phyloP scores from a whole-genome alignment of 2,329 filamentous ascomycete species.

The Pseudocercospora crystallina region DNA sequence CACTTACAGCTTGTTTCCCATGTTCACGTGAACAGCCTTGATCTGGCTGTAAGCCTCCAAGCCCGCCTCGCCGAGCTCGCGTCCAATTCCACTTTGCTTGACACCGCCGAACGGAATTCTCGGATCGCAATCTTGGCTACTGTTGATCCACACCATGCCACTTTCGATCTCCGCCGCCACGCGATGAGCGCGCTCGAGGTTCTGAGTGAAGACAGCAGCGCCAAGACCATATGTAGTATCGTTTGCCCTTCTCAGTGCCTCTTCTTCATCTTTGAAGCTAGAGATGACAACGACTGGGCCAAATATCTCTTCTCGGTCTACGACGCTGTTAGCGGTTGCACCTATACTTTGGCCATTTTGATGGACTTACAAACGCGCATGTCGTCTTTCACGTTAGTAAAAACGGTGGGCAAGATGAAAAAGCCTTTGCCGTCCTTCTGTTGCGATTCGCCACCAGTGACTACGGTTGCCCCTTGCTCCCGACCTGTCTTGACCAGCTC shows the following conservation, averaged over 20 bases:
- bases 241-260: conserved; percentile 56
- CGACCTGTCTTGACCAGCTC: conserved; percentile 69
- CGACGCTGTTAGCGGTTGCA: neutral
- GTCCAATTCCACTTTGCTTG: conserved; percentile 61
- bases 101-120: conserved; percentile 58
- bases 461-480: conserved; percentile 28
- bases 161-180: conserved; percentile 57
- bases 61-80: conserved; percentile 61
- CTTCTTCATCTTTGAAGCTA: conserved; percentile 58
- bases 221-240: conserved; percentile 63
- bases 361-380: conserved; percentile 33
- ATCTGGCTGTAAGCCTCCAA: conserved; percentile 62
- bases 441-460: conserved; percentile 23
- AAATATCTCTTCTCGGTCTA: conserved; percentile 57
- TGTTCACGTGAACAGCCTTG: conserved; percentile 54
- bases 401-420: conserved; percentile 29
- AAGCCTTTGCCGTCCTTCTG: conserved; percentile 16
- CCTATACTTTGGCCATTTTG: neutral
- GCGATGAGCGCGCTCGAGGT: conserved; percentile 59
- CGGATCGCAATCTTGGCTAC: conserved; percentile 51
- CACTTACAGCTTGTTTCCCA: conserved; percentile 44
- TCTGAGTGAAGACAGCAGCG: conserved; percentile 61
- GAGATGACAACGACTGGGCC: conserved; percentile 62
- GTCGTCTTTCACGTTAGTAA: conserved; percentile 22
- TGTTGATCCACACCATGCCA: conserved; percentile 71